Percentiles rank a stretch among this genome's conserved stretches.
Conservation (phyloP, 2,329 filamentous ascomycete species). For the Ceratocystis cubensis region DNA sequence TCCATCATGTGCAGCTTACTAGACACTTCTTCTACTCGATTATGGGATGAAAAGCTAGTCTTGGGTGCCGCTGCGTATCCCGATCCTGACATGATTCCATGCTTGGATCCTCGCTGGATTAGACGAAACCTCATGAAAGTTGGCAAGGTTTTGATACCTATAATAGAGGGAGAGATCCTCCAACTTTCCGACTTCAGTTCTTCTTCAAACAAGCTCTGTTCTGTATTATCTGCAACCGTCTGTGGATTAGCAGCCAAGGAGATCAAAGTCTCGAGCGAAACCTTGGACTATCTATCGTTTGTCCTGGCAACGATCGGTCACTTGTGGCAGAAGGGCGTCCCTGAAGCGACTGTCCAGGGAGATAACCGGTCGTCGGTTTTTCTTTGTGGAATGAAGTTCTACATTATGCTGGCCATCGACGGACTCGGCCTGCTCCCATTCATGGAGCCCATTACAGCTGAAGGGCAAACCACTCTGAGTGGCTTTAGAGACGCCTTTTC, state of each 20-base stretch:
- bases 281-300: slow-evolving; percentile 54
- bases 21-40: slow-evolving; percentile 42
- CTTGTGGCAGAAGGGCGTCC: slow-evolving; percentile 35
- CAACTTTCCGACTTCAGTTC: slow-evolving; percentile 51
- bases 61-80: slow-evolving; percentile 45
- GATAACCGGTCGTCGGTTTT: slow-evolving; percentile 30
- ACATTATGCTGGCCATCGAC: slow-evolving; percentile 37
- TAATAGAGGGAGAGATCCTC: slow-evolving; percentile 49
- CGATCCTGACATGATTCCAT: slow-evolving; percentile 62
- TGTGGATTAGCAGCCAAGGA: slow-evolving; percentile 46
- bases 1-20: slow-evolving; percentile 58
- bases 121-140: slow-evolving; percentile 56
- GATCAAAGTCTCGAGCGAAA: slow-evolving; percentile 75
- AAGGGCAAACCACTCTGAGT: slow-evolving; percentile 35
- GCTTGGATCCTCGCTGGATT: slow-evolving; percentile 77
- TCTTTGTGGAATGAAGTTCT: slow-evolving; percentile 41
- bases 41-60: slow-evolving; percentile 66
- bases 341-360: slow-evolving; percentile 29
- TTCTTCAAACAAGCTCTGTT: slow-evolving; percentile 24
- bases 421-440: slow-evolving; percentile 48
- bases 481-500: slow-evolving; percentile 41
- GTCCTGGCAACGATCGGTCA: slow-evolving; percentile 14
- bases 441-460: slow-evolving; percentile 45
- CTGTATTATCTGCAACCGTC: slow-evolving; percentile 8
- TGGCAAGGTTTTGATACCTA: slow-evolving; percentile 47